phyloP scores from a whole-genome alignment of 495 filamentous ascomycete genomes.

The Hypomontagnella monticulosa region DNA sequence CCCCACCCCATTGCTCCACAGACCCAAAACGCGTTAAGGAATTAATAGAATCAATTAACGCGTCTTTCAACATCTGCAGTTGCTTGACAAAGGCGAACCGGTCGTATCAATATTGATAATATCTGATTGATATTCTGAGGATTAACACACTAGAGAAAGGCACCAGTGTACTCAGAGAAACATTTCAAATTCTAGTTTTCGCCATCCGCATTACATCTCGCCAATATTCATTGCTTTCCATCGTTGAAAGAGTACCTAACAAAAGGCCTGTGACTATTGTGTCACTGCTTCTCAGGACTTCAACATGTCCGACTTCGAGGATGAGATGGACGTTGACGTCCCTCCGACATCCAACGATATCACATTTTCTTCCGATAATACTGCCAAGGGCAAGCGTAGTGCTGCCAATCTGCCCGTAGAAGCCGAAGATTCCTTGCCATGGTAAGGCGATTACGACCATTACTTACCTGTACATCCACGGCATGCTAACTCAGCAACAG shows the following conservation, averaged over 20 bases:
- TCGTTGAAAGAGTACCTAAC: neutral
- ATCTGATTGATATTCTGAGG: neutral
- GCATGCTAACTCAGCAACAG: slow-evolving; percentile 55
- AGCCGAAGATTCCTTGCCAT: slow-evolving; percentile 93
- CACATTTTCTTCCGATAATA: slow-evolving; percentile 70
- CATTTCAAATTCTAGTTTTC: no score
- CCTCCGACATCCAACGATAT: slow-evolving; percentile 66
- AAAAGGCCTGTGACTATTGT: neutral
- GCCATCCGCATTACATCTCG: no score
- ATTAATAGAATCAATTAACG: slow-evolving; percentile 31
- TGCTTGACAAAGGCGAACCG: no score
- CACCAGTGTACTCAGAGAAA: no score
- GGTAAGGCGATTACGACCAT: slow-evolving; percentile 60
- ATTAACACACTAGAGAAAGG: no score
- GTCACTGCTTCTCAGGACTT: neutral
- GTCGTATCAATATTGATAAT: no score
- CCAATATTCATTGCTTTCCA: no score
- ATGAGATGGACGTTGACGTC: slow-evolving; percentile 88
- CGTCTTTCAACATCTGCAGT: slow-evolving; percentile 26
- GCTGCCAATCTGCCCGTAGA: slow-evolving; percentile 92
- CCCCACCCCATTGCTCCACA: no score
- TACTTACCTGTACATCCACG: neutral
- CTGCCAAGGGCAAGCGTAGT: slow-evolving; percentile 86
- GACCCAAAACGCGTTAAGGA: slow-evolving; percentile 20
- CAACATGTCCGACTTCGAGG: slow-evolving; percentile 88